Evolutionary conservation across 2,329 filamentous ascomycete genomes (phyloP), one percentile per base, ranked within the genome.

Genomic region (Ascochyta clinopodiicola): DNA sequence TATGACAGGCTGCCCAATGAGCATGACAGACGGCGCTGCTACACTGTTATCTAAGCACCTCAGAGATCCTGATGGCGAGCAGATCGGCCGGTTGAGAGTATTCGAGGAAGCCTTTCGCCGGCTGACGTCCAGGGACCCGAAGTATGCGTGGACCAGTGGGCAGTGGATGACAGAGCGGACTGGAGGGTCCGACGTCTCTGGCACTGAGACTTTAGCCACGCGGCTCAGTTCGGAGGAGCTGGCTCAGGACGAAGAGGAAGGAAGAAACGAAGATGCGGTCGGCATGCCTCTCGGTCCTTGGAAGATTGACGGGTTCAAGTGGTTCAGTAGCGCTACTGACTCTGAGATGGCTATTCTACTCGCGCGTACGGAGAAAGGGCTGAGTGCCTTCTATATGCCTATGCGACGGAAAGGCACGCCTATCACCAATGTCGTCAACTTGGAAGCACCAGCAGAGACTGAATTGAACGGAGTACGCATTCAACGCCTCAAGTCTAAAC

Each of bases 141-240:
- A 64, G 0, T 61, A 73, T 17, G 83, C 84, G 0, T 91, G 88
- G 88, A 91, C 88, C 0, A 88, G 84, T 36, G 88, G 88, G 0
- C 88, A 91, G 69, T 91, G 89, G 88, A 91, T 91, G 88, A 91
- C 88, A 0, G 88, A 91, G 63, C 80, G 88, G 2, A 80, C 81
- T 0, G 88, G 88, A 1, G 88, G 88, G 0, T 89, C 86, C 59
- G 88, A 91, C 64, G 86, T 91, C 1, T 85, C 85, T 3, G 80
- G 82, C 34, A 89, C 86, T 0, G 88, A 91, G 72, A 91, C 88
- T 0, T 73, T 83, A 4, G 86, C 87, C 3, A 48, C 32, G 45
- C 25, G 73, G 63, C 48, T 64, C 22, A 55, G 47, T 7, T 9
- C 37, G 2, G 43, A 62, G 13, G 64, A 70, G 40, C 22, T 77